phyloP scores from a whole-genome alignment of 805 yeast genomes.

The Danielozyma ontarioensis region DNA sequence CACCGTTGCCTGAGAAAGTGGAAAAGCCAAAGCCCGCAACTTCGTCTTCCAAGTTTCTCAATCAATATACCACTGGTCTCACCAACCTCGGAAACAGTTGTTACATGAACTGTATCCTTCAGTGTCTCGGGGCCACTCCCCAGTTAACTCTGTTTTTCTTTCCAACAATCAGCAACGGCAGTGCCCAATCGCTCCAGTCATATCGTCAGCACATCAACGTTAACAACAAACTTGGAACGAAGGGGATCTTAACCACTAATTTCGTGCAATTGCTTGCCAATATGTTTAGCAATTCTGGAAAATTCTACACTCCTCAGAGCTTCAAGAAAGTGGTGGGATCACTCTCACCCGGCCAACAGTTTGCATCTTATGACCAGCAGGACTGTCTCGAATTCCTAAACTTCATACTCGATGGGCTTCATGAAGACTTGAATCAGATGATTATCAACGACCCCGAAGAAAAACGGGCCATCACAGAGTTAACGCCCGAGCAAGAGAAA shows the following conservation, averaged over 20 bases:
- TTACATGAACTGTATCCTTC: conserved; percentile 92
- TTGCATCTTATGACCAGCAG: conserved; percentile 74
- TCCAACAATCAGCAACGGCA: conserved; percentile 4
- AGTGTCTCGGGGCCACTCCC: conserved; percentile 74
- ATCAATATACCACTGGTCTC: conserved; percentile 52
- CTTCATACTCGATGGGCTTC: conserved; percentile 80
- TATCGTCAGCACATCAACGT: conserved; percentile 67
- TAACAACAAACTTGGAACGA: conserved; percentile 70
- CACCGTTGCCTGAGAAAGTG: neutral
- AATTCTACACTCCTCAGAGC: conserved; percentile 51
- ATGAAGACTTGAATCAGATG: conserved; percentile 80
- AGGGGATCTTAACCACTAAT: conserved; percentile 68
- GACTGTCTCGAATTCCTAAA: conserved; percentile 93
- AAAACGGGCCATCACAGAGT: conserved; percentile 38
- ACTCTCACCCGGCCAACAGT: conserved; percentile 52
- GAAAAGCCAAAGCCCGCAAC: conserved; percentile 1
- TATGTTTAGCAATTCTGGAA: conserved; percentile 45
- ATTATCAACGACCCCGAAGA: conserved; percentile 24
- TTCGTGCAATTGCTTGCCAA: conserved; percentile 57
- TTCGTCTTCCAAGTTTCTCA: conserved; percentile 1
- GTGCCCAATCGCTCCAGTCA: conserved; percentile 27
- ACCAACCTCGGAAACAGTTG: conserved; percentile 84
- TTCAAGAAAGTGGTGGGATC: conserved; percentile 69
- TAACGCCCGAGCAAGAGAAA: conserved; percentile 58
- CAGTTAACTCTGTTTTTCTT: conserved; percentile 61